Evolutionary conservation across 768 basidiomycete genomes (phyloP), one percentile per base, ranked within the genome.

Genomic region (Leucocoprinus birnbaumii): DNA sequence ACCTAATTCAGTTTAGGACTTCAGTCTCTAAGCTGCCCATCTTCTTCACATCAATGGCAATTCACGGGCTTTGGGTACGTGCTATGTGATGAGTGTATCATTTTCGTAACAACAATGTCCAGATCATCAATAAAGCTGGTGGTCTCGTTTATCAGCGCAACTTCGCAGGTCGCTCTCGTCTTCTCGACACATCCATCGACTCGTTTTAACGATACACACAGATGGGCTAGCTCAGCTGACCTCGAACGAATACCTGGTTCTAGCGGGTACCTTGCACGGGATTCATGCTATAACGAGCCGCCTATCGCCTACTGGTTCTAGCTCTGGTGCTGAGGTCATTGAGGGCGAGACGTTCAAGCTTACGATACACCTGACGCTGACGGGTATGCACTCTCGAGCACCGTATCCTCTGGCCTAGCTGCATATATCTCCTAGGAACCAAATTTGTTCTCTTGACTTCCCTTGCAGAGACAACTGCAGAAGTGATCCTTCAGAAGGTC

Each of bases 41-140:
- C 48, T 37, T 19, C 25, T 34, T 21, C 41, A 25, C 48, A 34
- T 43, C 47, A 8, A 93, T 93, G 91, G 79, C 86, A 55, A 83
- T 92, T 67, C 90, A 80, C 65, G 83, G 87, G 63, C 82, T 93
- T 49, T 93, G 91, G 91, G 91, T 89, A 73, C 50, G 76, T 66
- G n/a, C 31, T 14, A 9, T 16, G n/a, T 16, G 24, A 35, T 38
- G 38, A 13, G 8, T 24, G n/a, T n/a, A n/a, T 16, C 3, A 18
- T 25, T 37, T 53, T 62, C 53, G 37, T 42, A 49, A 56, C 44
- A 42, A 27, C n/a, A 19, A 47, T 44, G 58, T 68, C 56, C 68
- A 94, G 91, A 84, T 98, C 54, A 96, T 98, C 65, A 98, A 98
- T 71, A 98, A 98, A 76, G 97, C 97, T 13, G 97, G 97, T 24